Evolutionary conservation across 441 rosid genomes (phyloP).

Genomic region (Rhodomyrtus psidioides): DNA sequence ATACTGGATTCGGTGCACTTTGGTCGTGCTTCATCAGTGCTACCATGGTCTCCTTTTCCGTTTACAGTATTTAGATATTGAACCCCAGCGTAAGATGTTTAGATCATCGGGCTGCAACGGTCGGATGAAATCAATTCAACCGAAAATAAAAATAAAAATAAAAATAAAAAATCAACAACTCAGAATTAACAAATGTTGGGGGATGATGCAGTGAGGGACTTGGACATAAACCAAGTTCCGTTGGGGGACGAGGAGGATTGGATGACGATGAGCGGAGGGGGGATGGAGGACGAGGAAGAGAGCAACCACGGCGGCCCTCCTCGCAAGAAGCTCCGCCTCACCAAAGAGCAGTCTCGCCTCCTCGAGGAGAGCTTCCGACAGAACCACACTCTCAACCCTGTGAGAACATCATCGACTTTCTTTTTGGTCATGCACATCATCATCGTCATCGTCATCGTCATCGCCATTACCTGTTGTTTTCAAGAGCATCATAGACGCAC

Average conservation of each 20-base stretch:
- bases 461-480: background rate
- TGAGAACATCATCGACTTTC: constrained; percentile 1
- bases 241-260: constrained; percentile 31
- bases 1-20: background rate
- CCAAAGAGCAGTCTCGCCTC: constrained; percentile 87
- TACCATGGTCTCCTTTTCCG: background rate
- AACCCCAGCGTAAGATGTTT: background rate
- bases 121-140: background rate
- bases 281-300: constrained; percentile 53
- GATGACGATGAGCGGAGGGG: constrained; percentile 6
- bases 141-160: no score
- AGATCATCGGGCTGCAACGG: background rate
- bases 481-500: background rate
- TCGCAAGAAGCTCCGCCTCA: constrained; percentile 78
- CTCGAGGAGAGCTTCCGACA: constrained; percentile 93
- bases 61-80: background rate
- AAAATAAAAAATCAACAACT: background rate
- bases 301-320: constrained; percentile 42
- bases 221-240: constrained; percentile 66
- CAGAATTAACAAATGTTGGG: constrained; percentile 16
- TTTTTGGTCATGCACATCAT: background rate
- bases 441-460: background rate
- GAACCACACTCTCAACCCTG: constrained; percentile 79
- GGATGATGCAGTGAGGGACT: constrained; percentile 27
- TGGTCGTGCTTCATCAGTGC: background rate